A percentile compares a stretch with the other conserved stretches of the same genome.
phyloP scores from a whole-genome alignment of 495 filamentous ascomycete species.

The Oleoguttula mirabilis region DNA sequence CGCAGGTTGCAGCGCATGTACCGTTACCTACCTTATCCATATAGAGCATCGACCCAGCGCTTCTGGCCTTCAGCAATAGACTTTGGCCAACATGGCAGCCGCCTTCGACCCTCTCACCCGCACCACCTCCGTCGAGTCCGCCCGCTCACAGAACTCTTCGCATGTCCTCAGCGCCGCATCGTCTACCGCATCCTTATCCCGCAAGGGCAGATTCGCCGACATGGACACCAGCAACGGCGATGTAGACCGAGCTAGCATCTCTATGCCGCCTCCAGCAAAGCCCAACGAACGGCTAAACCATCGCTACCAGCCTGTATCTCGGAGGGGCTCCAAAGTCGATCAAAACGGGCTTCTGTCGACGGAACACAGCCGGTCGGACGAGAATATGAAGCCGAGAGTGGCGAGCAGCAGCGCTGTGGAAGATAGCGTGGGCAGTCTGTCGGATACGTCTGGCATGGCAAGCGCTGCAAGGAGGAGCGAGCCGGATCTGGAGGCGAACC shows the following conservation, averaged over 20 bases:
- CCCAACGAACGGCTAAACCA: conserved; percentile 5
- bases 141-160: conserved; percentile 4
- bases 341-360: too few species aligned
- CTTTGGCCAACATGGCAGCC: background rate
- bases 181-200: conserved; percentile 29
- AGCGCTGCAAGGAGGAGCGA: conserved; percentile 8
- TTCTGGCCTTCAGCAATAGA: background rate
- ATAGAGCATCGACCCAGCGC: background rate
- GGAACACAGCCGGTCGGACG: too few species aligned
- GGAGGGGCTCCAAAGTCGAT: too few species aligned
- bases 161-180: conserved; percentile 18
- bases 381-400: too few species aligned
- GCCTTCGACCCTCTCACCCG: conserved; percentile 28
- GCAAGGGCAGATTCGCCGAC: conserved; percentile 44
- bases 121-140: conserved; percentile 27
- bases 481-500: conserved; percentile 40
- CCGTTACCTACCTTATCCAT: too few species aligned
- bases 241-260: conserved; percentile 45
- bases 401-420: too few species aligned
- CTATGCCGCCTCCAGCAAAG: conserved; percentile 46
- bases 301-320: background rate
- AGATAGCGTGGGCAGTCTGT: too few species aligned
- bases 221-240: conserved; percentile 36
- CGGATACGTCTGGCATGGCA: background rate
- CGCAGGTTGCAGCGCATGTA: too few species aligned